phyloP scores from a whole-genome alignment of 371 early-diverging fungal genomes.

The Massospora cicadina region DNA sequence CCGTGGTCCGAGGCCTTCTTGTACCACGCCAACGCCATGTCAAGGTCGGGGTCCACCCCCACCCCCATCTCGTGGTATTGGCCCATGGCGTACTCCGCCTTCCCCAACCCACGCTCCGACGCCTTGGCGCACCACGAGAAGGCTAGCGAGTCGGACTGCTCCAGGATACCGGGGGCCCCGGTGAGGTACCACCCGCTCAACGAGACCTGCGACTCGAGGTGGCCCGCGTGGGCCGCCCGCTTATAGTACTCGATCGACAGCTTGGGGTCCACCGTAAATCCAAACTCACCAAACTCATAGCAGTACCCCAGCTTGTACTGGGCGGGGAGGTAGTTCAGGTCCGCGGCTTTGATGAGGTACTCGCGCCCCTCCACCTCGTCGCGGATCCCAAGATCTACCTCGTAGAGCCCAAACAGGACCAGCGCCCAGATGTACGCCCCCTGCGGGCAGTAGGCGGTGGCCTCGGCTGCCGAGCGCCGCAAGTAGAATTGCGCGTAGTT shows the following conservation, averaged over 20 bases:
- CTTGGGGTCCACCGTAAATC: constrained; percentile 42
- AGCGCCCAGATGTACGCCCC: constrained; percentile 47
- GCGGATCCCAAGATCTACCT: constrained; percentile 20
- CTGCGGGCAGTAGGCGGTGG: constrained; percentile 41
- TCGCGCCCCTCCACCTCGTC: constrained; percentile 22
- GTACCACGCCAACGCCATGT: constrained; percentile 63
- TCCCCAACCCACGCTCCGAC: constrained; percentile 57
- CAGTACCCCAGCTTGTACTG: constrained; percentile 63
- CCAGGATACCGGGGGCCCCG: constrained; percentile 53
- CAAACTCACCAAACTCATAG: constrained; percentile 52
- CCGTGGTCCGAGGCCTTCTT: constrained; percentile 33
- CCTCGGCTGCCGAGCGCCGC: constrained; percentile 41
- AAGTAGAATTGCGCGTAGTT: constrained; percentile 55
- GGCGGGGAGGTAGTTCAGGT: constrained; percentile 44
- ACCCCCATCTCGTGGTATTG: constrained; percentile 83
- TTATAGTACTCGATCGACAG: constrained; percentile 57
- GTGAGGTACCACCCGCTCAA: constrained; percentile 92
- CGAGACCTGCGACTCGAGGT: constrained; percentile 83
- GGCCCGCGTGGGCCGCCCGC: constrained; percentile 70
- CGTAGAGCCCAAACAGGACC: constrained; percentile 23
- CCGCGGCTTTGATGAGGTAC: constrained; percentile 29
- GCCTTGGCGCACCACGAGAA: constrained; percentile 77
- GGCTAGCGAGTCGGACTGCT: constrained; percentile 68
- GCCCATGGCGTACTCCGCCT: constrained; percentile 88
- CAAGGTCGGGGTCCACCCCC: constrained; percentile 42